Conservation (phyloP, 805 yeast species). For the Kuraishia borneana region DNA sequence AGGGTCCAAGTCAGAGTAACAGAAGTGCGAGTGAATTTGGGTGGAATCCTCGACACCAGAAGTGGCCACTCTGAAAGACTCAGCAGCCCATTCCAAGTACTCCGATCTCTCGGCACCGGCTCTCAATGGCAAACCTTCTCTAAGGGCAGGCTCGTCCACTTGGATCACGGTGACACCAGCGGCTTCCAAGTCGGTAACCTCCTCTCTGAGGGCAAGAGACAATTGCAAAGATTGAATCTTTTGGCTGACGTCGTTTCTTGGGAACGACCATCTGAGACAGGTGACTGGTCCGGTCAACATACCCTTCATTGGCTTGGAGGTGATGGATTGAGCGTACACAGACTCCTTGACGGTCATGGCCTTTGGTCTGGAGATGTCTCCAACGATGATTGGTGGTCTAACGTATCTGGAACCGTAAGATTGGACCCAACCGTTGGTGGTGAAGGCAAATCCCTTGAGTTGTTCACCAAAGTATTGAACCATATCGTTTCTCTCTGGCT, state of each 20-base stretch:
- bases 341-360: constrained; percentile 99
- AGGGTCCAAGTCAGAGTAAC: constrained; percentile 99
- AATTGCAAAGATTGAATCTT: constrained; percentile 93
- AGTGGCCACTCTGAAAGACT: constrained; percentile 98
- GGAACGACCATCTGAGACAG: constrained; percentile 99
- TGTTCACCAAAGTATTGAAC: constrained; percentile 99
- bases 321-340: constrained; percentile 95
- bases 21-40: constrained; percentile 99
- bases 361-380: constrained; percentile 97
- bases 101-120: constrained; percentile 94
- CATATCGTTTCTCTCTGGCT: constrained; percentile 99
- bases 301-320: constrained; percentile 97
- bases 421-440: constrained; percentile 99
- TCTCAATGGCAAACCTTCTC: constrained; percentile 99
- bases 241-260: constrained; percentile 95
- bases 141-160: constrained; percentile 99
- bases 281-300: constrained; percentile 99
- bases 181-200: constrained; percentile 94
- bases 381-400: constrained; percentile 98
- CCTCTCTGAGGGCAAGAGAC: constrained; percentile 96
- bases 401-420: constrained; percentile 99
- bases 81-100: constrained; percentile 98
- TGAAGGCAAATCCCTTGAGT: constrained; percentile 96
- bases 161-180: constrained; percentile 98
- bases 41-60: constrained; percentile 93